Evolutionary conservation across 2,329 filamentous ascomycete genomes (phyloP), one percentile per base, ranked within the genome.

Genomic region (Cordyceps militaris): DNA sequence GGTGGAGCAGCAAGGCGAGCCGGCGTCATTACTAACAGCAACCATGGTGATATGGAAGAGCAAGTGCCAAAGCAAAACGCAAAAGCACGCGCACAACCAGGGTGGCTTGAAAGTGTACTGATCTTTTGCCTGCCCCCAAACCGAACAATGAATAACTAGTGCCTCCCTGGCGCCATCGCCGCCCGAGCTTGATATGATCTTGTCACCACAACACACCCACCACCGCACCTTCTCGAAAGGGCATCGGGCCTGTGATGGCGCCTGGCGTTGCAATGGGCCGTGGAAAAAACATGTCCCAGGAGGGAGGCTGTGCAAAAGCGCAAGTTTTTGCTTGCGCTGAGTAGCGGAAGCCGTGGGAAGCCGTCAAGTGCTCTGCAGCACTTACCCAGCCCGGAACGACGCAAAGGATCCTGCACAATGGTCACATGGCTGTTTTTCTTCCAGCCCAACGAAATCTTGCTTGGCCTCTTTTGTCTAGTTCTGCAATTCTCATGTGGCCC

Each of bases 241-340:
- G 49, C 19, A 50, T 50, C 21, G 30, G 34, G 23, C 16, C 6
- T n/a, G 5, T 28, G 21, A 51, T 40, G 5, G 48, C 14, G 48
- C n/a, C 24, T 9, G 21, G 43, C 19, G 19, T 36, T 36, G 13
- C 6, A 24, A 50, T 10, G 32, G 21, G 21, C 32, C 32, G 21
- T 23, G 14, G 42, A 14, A 36, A 10, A 43, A 19, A 23, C 38
- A 42, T 42, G 6, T 42, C n/a, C n/a, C n/a, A 42, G 10, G 19
- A 43, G 40, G 4, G 49, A 40, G 49, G 49, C 49, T 51, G 49
- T 51, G 49, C 49, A 51, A n/a, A 30, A 10, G n/a, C n/a, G n/a
- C n/a, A n/a, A n/a, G n/a, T n/a, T n/a, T n/a, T n/a, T n/a, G n/a
- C n/a, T n/a, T n/a, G n/a, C n/a, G n/a, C n/a, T n/a, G n/a, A n/a